Base-by-base conservation (phyloP, 2,329 filamentous ascomycete genomes). In the Penicillium rolfsii region DNA sequence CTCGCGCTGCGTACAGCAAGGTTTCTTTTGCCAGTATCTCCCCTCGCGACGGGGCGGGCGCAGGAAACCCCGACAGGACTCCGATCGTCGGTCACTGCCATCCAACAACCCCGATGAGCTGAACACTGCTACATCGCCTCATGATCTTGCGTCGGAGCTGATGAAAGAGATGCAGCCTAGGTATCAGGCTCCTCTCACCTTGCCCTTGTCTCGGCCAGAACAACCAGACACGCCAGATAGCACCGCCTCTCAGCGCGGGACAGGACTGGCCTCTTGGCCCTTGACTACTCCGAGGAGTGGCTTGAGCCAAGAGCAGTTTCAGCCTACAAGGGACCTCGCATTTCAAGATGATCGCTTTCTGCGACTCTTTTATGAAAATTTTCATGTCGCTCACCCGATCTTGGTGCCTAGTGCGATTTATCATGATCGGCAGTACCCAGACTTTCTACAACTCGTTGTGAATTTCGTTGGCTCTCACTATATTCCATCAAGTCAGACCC, bases 1-100 rank as follows among this genome's bases (percentile, higher is more conserved):
- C 75, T 83, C 84, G 38, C 85, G 90, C 53, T 93, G 90, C 74
- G 75, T 78, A 28, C 76, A 80, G 45, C 82, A 83, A 60, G 82
- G 83, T 54, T 78, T 82, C 16, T 81, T 86, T 53, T 93, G 90
- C 72, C 76, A 86, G 68, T 92, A 91, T 73, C 83, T 91, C 56
- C 85, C 88, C 48, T 91, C 89, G n/a, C 85, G 89, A 40, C 85
- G 89, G 8, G 85, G 85, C 5, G 79, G 83, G 26, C 81, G 80
- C 67, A 78, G 75, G 56, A 77, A 76, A 66, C 57, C 67, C 43
- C 69, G 69, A 35, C 60, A 58, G 63, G 66, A 70, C 22, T 36
- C 60, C 53, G 58, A 63, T 60, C 49, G 64, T 60, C 60, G 58
- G 52, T 30, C 48, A 55, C 58, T 55, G 49, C 40, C 46, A 57